A percentile compares a stretch with the other conserved stretches of the same genome.
These are phyloP conservation scores for Thermothielavioides terrestris DNA, from an alignment of 495 filamentous ascomycete genomes.

Conservation along the genomic window DNA sequence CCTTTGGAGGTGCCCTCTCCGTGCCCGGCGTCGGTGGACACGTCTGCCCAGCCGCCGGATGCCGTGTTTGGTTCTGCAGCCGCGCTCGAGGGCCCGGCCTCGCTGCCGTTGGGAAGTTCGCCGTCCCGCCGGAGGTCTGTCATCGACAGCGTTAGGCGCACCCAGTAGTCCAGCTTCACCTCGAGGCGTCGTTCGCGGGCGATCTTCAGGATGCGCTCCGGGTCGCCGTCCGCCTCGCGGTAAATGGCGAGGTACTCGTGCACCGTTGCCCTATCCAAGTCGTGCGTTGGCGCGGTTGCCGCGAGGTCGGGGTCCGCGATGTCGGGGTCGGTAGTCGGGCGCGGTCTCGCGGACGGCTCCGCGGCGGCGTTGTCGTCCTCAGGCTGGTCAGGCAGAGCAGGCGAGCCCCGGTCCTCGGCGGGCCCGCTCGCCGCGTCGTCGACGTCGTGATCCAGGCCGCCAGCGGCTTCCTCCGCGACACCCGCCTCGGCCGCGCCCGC, in stretches of 20 bases:
- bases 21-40: neutral
- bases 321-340: neutral
- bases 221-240: conserved; percentile 48
- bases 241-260: conserved; percentile 45
- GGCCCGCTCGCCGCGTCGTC: neutral
- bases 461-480: conserved; percentile 6
- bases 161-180: conserved; percentile 47
- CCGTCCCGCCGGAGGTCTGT: conserved; percentile 6
- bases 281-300: neutral
- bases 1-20: conserved; percentile 13
- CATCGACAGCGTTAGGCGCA: conserved; percentile 29
- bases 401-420: too few species aligned
- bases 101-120: neutral
- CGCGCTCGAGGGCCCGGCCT: neutral
- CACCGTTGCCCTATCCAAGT: conserved; percentile 17
- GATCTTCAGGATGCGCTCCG: conserved; percentile 49
- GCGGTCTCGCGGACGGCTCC: neutral
- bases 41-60: neutral
- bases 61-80: neutral
- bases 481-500: neutral
- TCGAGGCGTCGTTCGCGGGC: conserved; percentile 53
- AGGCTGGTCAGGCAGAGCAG: too few species aligned
- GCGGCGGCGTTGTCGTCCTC: too few species aligned
- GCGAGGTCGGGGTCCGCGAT: too few species aligned
- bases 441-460: conserved; percentile 14